Conservation (phyloP, 2,329 filamentous ascomycete species). For the Aspergillus ibericus region DNA sequence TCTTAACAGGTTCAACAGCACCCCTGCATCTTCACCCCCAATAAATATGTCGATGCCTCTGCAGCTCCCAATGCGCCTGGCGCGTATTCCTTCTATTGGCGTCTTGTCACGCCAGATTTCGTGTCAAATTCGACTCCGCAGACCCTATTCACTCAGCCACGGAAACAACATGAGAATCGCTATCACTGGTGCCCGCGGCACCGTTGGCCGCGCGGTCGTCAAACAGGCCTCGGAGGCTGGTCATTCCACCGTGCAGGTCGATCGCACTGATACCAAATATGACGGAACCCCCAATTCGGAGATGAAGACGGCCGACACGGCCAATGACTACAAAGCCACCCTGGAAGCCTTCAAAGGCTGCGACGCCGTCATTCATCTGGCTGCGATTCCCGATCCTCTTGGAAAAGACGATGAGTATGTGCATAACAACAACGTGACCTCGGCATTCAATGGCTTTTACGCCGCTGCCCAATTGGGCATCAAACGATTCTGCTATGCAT, state of each 20-base stretch:
- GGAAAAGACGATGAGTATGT: constrained; percentile 33
- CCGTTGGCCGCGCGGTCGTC: constrained; percentile 31
- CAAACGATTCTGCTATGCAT: constrained; percentile 38
- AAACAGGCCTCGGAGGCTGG: constrained; percentile 33
- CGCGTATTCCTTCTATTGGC: not conserved
- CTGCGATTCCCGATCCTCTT: constrained; percentile 39
- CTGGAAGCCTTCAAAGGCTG: constrained; percentile 35
- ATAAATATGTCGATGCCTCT: not conserved
- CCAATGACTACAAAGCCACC: constrained; percentile 33
- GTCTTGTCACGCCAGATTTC: not conserved
- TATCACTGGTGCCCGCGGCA: constrained; percentile 41
- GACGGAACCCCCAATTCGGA: constrained; percentile 34
- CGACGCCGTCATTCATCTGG: constrained; percentile 42
- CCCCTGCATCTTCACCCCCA: not conserved
- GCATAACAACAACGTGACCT: constrained; percentile 41
- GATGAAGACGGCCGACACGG: constrained; percentile 35
- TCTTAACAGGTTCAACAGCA: not conserved
- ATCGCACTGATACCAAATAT: constrained; percentile 31
- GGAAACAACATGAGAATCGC: constrained; percentile 39
- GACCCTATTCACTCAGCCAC: not conserved
- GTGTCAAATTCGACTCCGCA: not conserved
- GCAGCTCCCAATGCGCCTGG: not conserved
- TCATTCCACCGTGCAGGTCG: constrained; percentile 36
- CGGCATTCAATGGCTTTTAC: constrained; percentile 42
- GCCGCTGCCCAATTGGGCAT: constrained; percentile 39